Evolutionary conservation across 331 rosid species (phyloP).

Genomic region (Ulmus americana): DNA sequence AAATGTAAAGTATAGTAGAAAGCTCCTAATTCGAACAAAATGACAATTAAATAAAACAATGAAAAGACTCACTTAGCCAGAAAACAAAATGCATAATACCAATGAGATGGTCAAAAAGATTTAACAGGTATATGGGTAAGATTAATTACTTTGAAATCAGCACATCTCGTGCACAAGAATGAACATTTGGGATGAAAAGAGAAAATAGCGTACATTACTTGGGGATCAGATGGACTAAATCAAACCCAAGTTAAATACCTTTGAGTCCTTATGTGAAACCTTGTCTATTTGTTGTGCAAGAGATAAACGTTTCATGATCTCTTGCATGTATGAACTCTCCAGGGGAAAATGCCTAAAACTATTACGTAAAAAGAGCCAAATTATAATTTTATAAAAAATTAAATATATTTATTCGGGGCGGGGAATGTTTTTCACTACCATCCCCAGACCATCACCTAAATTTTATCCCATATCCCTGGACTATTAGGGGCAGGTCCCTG

Average conservation of each 20-base stretch:
- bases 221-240: not conserved
- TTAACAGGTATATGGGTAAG: not conserved
- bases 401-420: too few relatives aligned
- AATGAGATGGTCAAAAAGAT: not conserved
- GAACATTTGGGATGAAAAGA: conserved; percentile 1
- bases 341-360: conserved; percentile 71
- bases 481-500: too few relatives aligned
- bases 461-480: too few relatives aligned
- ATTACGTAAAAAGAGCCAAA: conserved; percentile 37
- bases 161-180: conserved; percentile 9
- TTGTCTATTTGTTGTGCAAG: conserved; percentile 87
- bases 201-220: not conserved
- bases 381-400: too few relatives aligned
- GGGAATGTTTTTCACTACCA: too few relatives aligned
- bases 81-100: not conserved
- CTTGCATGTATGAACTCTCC: conserved; percentile 82
- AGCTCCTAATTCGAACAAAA: not conserved
- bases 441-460: too few relatives aligned
- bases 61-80: not conserved
- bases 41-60: not conserved
- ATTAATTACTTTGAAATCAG: not conserved
- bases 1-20: not conserved
- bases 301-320: conserved; percentile 70
- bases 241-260: conserved; percentile 42
- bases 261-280: conserved; percentile 64